These are phyloP conservation scores for Oryza glaberrima DNA, from an alignment of 176 grass and related monocot species.

Conservation along the genomic window DNA sequence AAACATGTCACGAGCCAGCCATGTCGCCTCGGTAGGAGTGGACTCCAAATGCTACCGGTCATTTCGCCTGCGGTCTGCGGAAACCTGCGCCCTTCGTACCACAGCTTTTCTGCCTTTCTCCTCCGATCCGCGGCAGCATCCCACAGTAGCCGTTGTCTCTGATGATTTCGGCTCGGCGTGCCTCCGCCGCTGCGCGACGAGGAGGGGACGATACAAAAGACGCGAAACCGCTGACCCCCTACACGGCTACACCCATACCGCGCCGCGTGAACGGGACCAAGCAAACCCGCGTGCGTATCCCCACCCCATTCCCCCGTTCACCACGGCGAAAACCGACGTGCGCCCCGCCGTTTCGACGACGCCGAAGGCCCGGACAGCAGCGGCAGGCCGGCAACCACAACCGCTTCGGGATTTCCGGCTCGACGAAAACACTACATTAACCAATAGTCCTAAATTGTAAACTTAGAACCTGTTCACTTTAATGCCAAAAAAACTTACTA, in stretches of 20 bases:
- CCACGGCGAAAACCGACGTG: too few relatives aligned
- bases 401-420: too few relatives aligned
- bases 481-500: too few relatives aligned
- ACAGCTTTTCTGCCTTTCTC: background rate
- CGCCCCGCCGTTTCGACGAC: too few relatives aligned
- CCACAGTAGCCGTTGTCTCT: constrained; percentile 27
- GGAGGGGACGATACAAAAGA: background rate
- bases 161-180: background rate
- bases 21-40: background rate
- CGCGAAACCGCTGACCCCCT: background rate
- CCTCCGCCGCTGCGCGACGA: background rate
- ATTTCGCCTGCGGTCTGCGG: background rate
- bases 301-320: background rate
- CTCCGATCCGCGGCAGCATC: background rate
- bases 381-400: too few relatives aligned
- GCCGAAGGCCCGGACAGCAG: too few relatives aligned
- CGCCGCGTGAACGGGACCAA: background rate
- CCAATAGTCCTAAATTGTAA: too few relatives aligned
- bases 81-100: background rate
- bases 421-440: background rate
- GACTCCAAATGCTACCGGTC: constrained; percentile 17
- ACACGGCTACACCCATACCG: background rate
- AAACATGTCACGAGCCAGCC: background rate
- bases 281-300: background rate
- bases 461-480: too few relatives aligned